Percentiles rank a stretch among this genome's conserved stretches.
These are phyloP conservation scores for Leptographium procerum DNA, from an alignment of 2,329 filamentous ascomycete species.

Conservation along the genomic window DNA sequence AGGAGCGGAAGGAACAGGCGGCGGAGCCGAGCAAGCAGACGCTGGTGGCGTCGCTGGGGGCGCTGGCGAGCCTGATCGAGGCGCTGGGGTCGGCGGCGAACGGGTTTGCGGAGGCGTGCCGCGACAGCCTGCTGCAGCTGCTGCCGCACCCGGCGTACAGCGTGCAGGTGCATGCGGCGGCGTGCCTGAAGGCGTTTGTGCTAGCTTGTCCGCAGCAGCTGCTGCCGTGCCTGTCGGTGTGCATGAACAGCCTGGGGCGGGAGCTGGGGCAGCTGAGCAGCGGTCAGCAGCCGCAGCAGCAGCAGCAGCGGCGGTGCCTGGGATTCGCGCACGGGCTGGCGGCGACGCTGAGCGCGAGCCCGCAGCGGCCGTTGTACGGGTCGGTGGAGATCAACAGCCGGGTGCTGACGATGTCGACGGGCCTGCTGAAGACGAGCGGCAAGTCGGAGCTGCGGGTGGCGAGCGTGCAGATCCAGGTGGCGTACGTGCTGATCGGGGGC, in stretches of 20 bases:
- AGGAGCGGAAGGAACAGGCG: no score
- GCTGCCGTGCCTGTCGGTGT: constrained; percentile 81
- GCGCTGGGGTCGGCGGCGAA: constrained; percentile 75
- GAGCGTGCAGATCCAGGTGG: constrained; percentile 91
- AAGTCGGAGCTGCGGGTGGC: constrained; percentile 85
- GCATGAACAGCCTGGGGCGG: constrained; percentile 86
- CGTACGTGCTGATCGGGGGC: constrained; percentile 93
- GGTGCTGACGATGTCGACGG: constrained; percentile 82
- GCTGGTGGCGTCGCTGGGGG: constrained; percentile 66
- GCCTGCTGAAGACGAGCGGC: constrained; percentile 81
- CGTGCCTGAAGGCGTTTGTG: constrained; percentile 77
- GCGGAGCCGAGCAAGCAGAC: constrained; percentile 82
- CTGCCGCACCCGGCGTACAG: constrained; percentile 93
- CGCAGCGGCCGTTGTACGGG: constrained; percentile 78
- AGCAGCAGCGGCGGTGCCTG: constrained; percentile 54
- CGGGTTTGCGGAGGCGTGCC: constrained; percentile 66
- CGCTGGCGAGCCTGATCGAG: constrained; percentile 65
- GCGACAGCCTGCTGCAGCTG: constrained; percentile 80
- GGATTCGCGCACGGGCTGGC: constrained; percentile 89
- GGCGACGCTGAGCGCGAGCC: constrained; percentile 80
- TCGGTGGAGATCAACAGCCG: constrained; percentile 92
- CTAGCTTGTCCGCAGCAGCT: constrained; percentile 87
- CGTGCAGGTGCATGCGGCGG: constrained; percentile 81
- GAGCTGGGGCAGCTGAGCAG: constrained; percentile 70
- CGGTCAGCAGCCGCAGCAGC: constrained; percentile 59